Conservation (phyloP, 352 stramenopile genomes). For the Pythium phragmiticola region DNA sequence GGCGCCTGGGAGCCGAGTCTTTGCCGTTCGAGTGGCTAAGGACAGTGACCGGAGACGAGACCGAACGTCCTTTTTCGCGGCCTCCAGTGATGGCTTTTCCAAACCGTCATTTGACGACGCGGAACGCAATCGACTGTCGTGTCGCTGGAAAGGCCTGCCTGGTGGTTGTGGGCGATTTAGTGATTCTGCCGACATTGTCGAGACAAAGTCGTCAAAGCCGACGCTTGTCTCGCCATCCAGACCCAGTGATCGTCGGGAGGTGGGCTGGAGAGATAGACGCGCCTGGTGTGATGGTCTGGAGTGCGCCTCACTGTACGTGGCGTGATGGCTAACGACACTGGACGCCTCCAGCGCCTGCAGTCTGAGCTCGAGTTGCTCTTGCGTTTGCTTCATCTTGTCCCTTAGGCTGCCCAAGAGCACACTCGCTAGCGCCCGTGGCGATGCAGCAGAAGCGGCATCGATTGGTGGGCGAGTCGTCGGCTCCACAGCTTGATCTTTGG, state of each 20-base stretch:
- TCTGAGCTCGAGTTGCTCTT: constrained; percentile 25
- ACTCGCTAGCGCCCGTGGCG: constrained; percentile 8
- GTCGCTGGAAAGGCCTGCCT: constrained; percentile 1
- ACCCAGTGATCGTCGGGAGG: neutral
- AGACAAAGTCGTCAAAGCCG: constrained; percentile 34
- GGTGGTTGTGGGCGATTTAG: neutral
- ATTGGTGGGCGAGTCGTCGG: too few relatives aligned
- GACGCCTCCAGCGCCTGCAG: constrained; percentile 18
- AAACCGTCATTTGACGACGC: constrained; percentile 18
- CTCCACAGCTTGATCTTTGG: neutral
- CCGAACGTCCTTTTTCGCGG: neutral
- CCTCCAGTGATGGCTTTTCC: neutral
- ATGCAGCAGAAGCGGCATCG: neutral
- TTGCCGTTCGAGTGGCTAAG: constrained; percentile 13
- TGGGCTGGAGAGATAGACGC: constrained; percentile 19
- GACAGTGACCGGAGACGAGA: constrained; percentile 25
- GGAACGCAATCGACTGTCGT: constrained; percentile 22
- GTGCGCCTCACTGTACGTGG: neutral
- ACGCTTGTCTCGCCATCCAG: constrained; percentile 12
- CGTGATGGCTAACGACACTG: neutral
- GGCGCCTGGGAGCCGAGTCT: neutral
- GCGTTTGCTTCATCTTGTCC: constrained; percentile 29
- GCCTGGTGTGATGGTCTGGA: neutral
- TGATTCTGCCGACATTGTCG: neutral
- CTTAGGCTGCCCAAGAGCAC: constrained; percentile 20